Percentiles rank a stretch among this genome's conserved stretches.
Evolutionary conservation across 192 early-diverging fungal species (phyloP).

Genomic region (Podila verticillata): DNA sequence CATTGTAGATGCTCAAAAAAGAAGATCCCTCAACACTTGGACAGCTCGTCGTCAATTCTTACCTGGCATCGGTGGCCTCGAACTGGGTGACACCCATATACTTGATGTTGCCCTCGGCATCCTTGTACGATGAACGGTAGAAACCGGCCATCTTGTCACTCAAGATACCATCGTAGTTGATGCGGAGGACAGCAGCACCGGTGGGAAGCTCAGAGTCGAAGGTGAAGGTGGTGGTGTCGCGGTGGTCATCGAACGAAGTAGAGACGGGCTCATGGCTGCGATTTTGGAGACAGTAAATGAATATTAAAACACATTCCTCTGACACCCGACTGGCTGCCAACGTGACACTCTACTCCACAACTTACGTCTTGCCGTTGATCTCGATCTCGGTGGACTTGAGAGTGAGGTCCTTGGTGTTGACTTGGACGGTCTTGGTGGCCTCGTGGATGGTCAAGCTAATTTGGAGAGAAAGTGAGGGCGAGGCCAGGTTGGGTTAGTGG

Average conservation of each 20-base stretch:
- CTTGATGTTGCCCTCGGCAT: slow-evolving; percentile 49
- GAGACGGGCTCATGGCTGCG: slow-evolving; percentile 45
- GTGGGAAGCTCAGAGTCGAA: slow-evolving; percentile 65
- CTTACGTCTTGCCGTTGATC: slow-evolving; percentile 59
- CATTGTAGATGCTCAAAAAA: too few species aligned
- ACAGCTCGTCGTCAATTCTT: too few species aligned
- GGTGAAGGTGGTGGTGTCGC: slow-evolving; percentile 61
- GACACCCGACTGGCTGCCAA: too few species aligned
- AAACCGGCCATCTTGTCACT: slow-evolving; percentile 97
- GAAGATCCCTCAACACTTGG: too few species aligned
- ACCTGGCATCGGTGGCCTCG: slow-evolving; percentile 86
- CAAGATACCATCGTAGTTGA: slow-evolving; percentile 71
- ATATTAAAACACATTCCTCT: too few species aligned
- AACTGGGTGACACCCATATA: slow-evolving; percentile 97
- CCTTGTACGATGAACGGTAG: slow-evolving; percentile 81
- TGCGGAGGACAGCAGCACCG: slow-evolving; percentile 60
- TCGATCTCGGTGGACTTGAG: slow-evolving; percentile 74
- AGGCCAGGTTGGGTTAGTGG: too few species aligned
- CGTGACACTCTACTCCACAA: neutral
- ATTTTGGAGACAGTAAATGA: neutral
- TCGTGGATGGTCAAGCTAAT: slow-evolving; percentile 46
- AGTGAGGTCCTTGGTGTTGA: slow-evolving; percentile 68
- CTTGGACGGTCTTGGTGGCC: slow-evolving; percentile 62
- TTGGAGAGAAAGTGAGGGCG: neutral
- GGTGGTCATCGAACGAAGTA: slow-evolving; percentile 56